Percentiles rank a stretch among this genome's conserved stretches.
Conservation (phyloP, 345 rosid genomes). For the Diplotaxis tenuifolia region DNA sequence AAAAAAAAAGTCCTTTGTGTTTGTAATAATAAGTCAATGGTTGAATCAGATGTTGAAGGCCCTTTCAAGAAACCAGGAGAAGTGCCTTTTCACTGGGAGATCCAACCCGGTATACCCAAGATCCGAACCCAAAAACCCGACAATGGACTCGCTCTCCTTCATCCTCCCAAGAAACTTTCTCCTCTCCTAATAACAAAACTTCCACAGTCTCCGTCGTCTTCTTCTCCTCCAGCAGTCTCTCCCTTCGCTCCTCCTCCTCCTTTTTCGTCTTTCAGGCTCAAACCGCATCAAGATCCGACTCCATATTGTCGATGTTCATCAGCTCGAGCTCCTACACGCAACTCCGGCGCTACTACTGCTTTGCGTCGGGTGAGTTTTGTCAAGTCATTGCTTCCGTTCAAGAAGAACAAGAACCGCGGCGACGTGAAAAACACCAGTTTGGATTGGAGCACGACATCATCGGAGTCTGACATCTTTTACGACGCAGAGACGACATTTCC, state of each 20-base stretch:
- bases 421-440: neutral
- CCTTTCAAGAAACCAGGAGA: slow-evolving; percentile 75
- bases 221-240: slow-evolving; percentile 11
- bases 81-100: slow-evolving; percentile 88
- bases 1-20: neutral
- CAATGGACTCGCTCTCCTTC: neutral
- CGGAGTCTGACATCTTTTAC: slow-evolving; percentile 7
- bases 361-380: slow-evolving; percentile 7
- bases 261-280: slow-evolving; percentile 7
- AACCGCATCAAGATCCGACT: slow-evolving; percentile 4
- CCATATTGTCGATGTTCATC: slow-evolving; percentile 21
- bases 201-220: neutral
- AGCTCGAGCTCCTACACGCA: neutral
- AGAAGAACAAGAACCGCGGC: slow-evolving; percentile 25
- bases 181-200: neutral
- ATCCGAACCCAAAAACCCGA: slow-evolving; percentile 30
- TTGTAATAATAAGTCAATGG: neutral
- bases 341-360: neutral
- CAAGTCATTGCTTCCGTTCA: slow-evolving; percentile 20
- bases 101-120: slow-evolving; percentile 89
- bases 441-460: slow-evolving; percentile 11
- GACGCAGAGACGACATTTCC: slow-evolving; percentile 23
- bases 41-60: slow-evolving; percentile 39
- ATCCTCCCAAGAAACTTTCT: slow-evolving; percentile 28
- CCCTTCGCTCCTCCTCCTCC: slow-evolving; percentile 27